Percentiles rank a stretch among this genome's conserved stretches.
Evolutionary conservation across 305 asterid species (phyloP).

Genomic region (Fraxinus platypoda): DNA sequence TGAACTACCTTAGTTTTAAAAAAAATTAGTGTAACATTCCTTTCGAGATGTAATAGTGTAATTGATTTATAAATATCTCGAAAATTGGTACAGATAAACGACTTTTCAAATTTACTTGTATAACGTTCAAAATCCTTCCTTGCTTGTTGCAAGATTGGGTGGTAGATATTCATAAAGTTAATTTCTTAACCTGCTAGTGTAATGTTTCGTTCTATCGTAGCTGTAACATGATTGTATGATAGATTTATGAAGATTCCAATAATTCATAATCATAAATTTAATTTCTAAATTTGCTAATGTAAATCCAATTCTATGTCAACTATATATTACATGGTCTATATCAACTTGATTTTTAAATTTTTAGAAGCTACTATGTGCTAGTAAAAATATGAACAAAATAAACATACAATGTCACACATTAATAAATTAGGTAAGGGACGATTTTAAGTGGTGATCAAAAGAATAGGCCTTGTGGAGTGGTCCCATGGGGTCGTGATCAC

Average conservation of each 20-base stretch:
- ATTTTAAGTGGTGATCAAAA: neutral
- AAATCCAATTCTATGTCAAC: neutral
- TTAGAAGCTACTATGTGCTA: neutral
- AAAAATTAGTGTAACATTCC: neutral
- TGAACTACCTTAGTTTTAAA: neutral
- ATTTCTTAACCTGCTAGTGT: neutral
- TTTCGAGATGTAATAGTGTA: neutral
- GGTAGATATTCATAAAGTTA: neutral
- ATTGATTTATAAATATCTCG: neutral
- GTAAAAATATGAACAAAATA: no score
- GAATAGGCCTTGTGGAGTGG: neutral
- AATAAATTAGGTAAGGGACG: neutral
- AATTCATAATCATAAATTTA: neutral
- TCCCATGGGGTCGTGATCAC: neutral
- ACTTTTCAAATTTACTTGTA: no score
- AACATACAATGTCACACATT: neutral
- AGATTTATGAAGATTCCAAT: no score
- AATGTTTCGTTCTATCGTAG: no score
- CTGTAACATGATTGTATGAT: no score
- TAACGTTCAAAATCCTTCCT: neutral
- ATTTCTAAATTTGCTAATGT: neutral
- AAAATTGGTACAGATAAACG: no score
- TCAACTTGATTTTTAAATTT: neutral
- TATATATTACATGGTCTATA: no score
- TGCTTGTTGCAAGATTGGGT: neutral